Percentiles rank a stretch among this genome's conserved stretches.
phyloP scores from a whole-genome alignment of 306 rosid genomes.

The Dalbergia cultrata region DNA sequence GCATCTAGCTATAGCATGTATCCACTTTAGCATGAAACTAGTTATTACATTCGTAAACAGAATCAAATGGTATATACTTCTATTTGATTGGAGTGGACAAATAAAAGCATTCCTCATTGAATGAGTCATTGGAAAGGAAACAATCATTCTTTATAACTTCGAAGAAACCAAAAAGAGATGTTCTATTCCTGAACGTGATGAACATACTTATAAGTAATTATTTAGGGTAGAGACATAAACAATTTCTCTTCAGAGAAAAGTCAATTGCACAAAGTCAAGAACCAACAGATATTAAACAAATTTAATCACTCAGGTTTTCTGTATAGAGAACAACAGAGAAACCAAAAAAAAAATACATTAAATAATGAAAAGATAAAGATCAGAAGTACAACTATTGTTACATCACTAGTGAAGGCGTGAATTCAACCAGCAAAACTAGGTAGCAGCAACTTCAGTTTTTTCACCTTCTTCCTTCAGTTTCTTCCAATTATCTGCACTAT shows the following conservation, averaged over 20 bases:
- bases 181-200: background rate
- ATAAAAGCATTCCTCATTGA: no score
- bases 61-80: background rate
- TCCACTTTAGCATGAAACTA: background rate
- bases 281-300: slow-evolving; percentile 23
- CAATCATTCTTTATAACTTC: background rate
- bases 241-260: background rate
- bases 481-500: slow-evolving; percentile 79
- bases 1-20: background rate
- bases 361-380: slow-evolving; percentile 33
- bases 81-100: background rate
- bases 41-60: background rate
- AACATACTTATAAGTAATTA: background rate
- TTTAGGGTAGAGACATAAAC: background rate
- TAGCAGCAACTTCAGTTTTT: slow-evolving; percentile 74
- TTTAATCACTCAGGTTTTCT: slow-evolving; percentile 13
- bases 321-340: slow-evolving; percentile 19
- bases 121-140: background rate
- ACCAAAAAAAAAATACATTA: slow-evolving; percentile 19
- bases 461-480: slow-evolving; percentile 65
- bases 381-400: slow-evolving; percentile 46
- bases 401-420: slow-evolving; percentile 50
- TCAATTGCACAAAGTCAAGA: slow-evolving; percentile 10
- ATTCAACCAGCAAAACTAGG: slow-evolving; percentile 51
- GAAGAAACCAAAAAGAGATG: background rate